Conservation (phyloP, 1,284 basidiomycete genomes). For the Rhizopogon hawkerae region DNA sequence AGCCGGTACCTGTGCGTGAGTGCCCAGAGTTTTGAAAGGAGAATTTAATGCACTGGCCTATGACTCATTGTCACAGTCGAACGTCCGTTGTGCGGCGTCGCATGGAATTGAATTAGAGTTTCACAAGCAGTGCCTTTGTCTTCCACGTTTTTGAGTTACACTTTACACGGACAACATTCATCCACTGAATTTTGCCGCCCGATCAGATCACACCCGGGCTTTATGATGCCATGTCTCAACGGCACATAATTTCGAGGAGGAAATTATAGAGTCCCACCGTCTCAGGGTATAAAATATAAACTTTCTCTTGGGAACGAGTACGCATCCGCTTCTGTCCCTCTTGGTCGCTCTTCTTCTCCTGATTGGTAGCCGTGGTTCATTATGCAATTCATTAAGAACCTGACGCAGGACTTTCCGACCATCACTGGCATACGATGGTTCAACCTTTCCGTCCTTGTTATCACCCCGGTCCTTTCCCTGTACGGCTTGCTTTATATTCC, state of each 20-base stretch:
- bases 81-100: background rate
- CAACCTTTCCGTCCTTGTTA: slow-evolving; percentile 56
- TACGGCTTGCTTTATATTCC: slow-evolving; percentile 54
- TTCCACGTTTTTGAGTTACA: background rate
- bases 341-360: slow-evolving; percentile 9
- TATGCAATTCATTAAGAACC: slow-evolving; percentile 10
- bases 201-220: background rate
- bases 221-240: background rate
- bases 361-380: slow-evolving; percentile 5
- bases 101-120: background rate
- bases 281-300: slow-evolving; percentile 21
- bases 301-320: slow-evolving; percentile 7
- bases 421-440: slow-evolving; percentile 54
- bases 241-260: background rate
- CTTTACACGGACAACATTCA: background rate
- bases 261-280: slow-evolving; percentile 12
- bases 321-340: slow-evolving; percentile 3
- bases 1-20: background rate
- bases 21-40: background rate
- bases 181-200: background rate
- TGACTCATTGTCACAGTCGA: background rate
- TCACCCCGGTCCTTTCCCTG: slow-evolving; percentile 59
- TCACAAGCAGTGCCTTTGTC: slow-evolving; percentile 1
- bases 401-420: slow-evolving; percentile 33
- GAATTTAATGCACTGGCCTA: too few species aligned